Evolutionary conservation across 352 stramenopile genomes (phyloP).

Genomic region (Globisporangium viniferum): DNA sequence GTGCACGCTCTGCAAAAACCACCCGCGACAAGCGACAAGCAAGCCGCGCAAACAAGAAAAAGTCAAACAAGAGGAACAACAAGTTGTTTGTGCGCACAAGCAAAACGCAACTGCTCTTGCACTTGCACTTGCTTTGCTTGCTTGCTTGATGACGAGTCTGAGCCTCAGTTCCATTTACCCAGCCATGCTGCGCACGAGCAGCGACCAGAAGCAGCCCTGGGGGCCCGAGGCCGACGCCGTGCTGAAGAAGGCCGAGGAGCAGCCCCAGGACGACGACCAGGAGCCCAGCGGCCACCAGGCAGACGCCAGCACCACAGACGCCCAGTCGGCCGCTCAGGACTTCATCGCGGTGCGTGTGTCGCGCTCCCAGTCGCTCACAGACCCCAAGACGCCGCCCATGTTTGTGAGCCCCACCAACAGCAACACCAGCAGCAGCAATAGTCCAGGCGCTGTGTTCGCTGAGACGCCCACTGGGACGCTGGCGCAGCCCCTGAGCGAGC

Average conservation of each 20-base stretch:
- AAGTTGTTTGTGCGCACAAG: not conserved
- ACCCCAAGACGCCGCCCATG: constrained; percentile 29
- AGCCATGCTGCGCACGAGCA: constrained; percentile 6
- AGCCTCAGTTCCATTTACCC: constrained; percentile 6
- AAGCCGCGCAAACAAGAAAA: constrained; percentile 1
- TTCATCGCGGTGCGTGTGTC: constrained; percentile 22
- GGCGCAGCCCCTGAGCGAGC: constrained; percentile 3
- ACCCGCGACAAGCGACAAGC: not conserved
- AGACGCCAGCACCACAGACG: not conserved
- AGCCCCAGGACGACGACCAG: constrained; percentile 7
- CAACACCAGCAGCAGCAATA: constrained; percentile 22
- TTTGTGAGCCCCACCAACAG: constrained; percentile 24
- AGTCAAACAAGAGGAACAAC: not conserved
- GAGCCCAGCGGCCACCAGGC: not conserved
- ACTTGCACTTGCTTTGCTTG: not conserved
- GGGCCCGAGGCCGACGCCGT: constrained; percentile 6
- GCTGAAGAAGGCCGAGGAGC: constrained; percentile 8
- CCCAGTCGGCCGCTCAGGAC: not conserved
- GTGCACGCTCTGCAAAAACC: not conserved
- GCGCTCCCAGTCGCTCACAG: constrained; percentile 46
- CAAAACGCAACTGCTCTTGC: constrained; percentile 1
- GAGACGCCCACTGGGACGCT: not conserved
- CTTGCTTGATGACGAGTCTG: constrained; percentile 6
- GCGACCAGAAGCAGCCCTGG: not conserved
- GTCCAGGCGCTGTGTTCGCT: not conserved